Base-by-base conservation (phyloP, 169 alveolate species). In the Pseudocohnilembus persalinus region DNA sequence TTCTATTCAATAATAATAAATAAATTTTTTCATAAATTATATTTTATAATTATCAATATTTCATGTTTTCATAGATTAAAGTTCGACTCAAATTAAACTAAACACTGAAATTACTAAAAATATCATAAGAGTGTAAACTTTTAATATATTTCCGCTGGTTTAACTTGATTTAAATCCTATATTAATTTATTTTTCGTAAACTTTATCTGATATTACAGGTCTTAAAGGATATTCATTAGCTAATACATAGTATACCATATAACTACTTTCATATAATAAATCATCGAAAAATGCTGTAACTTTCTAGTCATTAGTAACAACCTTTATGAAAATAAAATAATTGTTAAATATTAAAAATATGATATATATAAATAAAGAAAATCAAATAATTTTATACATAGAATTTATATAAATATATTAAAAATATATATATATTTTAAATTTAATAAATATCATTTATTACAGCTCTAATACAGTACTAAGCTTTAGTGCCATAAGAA, bases 201-300 rank as follows among this genome's bases (percentile, higher is more conserved):
- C 68, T 20, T 49, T 20, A 11, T 49, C 68, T 11, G 26, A 11
- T 49, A 49, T 49, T 0, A 79, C 63, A 26, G 84, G 84, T n/a
- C 63, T 79, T 0, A 79, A 34, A 28, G 84, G 84, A 49, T 34
- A 79, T 16, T 79, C 76, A 64, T 79, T 79, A n/a, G 84, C 84
- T 0, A 79, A 33, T 28, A 79, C 76, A 79, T 79, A 79, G 20
- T 79, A 79, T 26, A 79, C 63, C 4, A 28, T 30, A 35, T 79
- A 79, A 1, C 31, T 29, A 29, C 76, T 79, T 15, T 79, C 76
- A 26, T 35, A 73, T 0, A 49, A 30, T 28, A 79, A 72, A 29
- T 79, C 73, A 6, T n/a, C 76, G 1, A 79, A 29, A 0, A 49
- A 16, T 16, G 64, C n/a, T 29, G 31, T 63, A 15, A 79, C 63